These are phyloP conservation scores for Iberis amara DNA, from an alignment of 441 rosid species.

Conservation along the genomic window DNA sequence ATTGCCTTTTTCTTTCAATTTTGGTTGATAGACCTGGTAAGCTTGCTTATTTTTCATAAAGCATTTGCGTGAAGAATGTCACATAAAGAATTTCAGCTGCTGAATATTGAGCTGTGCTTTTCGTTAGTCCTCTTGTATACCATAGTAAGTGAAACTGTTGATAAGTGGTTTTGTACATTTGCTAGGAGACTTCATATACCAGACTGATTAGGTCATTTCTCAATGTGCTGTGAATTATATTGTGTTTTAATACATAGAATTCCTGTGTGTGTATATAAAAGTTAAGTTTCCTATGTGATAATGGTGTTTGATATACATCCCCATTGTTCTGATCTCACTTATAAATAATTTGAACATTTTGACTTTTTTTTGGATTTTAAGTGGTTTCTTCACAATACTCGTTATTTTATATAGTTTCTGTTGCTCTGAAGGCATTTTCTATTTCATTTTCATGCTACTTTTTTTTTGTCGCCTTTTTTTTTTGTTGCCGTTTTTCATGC, in stretches of 20 bases:
- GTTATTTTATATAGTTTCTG: conserved; percentile 1
- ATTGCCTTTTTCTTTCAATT: conserved; percentile 83
- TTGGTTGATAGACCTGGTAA: conserved; percentile 79
- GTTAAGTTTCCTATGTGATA: conserved; percentile 7
- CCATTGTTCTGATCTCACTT: conserved; percentile 2
- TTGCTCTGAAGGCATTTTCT: not conserved
- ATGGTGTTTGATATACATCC: conserved; percentile 11
- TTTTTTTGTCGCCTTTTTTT: too few relatives aligned
- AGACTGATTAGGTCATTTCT: conserved; percentile 1
- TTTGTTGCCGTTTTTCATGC: too few relatives aligned
- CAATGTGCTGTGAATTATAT: conserved; percentile 11
- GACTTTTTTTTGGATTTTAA: not conserved
- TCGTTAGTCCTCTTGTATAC: conserved; percentile 4
- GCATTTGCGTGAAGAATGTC: conserved; percentile 6
- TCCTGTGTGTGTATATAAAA: conserved; percentile 16
- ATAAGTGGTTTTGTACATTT: conserved; percentile 13
- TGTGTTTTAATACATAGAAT: not conserved
- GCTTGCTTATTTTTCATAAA: conserved; percentile 23
- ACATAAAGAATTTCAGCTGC: conserved; percentile 9
- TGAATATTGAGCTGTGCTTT: conserved; percentile 11
- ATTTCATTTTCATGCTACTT: conserved; percentile 15
- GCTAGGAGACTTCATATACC: conserved; percentile 16
- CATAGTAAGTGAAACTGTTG: conserved; percentile 8
- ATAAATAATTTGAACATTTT: not conserved
- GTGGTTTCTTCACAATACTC: conserved; percentile 4